Percentiles rank a stretch among this genome's conserved stretches.
phyloP scores from a whole-genome alignment of 1,284 basidiomycete species.

The Sanguinoderma infundibulare region DNA sequence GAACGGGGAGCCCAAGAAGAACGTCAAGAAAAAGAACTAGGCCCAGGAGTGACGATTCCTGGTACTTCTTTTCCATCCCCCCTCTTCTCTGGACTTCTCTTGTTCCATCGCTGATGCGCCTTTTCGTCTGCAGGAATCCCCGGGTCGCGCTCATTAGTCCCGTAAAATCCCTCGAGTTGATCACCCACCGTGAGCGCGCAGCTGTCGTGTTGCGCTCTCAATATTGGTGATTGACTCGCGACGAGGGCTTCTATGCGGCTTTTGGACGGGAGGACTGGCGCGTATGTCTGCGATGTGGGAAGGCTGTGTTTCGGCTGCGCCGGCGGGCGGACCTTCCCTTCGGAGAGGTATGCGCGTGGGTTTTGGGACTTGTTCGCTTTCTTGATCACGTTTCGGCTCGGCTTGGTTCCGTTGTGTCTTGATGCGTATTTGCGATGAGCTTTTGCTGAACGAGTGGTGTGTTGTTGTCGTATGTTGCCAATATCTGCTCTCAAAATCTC shows the following conservation, averaged over 20 bases:
- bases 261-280: background rate
- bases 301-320: background rate
- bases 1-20: background rate
- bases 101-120: background rate
- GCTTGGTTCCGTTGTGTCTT: too few species aligned
- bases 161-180: background rate
- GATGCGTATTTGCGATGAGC: too few species aligned
- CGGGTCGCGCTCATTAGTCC: background rate
- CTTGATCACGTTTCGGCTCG: background rate
- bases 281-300: background rate
- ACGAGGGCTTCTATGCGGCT: conserved; percentile 1
- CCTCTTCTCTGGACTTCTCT: background rate
- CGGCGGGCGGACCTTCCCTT: background rate
- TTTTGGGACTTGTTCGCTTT: background rate
- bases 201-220: background rate
- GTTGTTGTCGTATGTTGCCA: too few species aligned
- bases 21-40: background rate
- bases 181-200: background rate
- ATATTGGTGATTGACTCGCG: background rate
- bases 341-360: background rate
- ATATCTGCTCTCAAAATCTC: too few species aligned
- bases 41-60: background rate
- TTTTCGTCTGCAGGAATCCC: too few species aligned
- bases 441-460: too few species aligned
- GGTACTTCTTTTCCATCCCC: background rate